Base-by-base conservation (phyloP, 495 filamentous ascomycete species). In the Elasticomyces elasticus region DNA sequence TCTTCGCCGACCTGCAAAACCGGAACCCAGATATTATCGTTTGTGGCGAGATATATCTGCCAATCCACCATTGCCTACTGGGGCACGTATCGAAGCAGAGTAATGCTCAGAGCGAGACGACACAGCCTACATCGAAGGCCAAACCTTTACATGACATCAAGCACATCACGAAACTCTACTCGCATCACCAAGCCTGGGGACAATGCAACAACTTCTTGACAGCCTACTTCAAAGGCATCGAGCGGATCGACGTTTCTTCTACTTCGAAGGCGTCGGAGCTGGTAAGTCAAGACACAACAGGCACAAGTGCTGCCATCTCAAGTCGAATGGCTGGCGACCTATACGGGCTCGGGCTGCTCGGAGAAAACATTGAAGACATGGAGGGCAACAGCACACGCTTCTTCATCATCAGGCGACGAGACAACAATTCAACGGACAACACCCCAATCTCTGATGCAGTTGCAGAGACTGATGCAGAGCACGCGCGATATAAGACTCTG, bases 141-240 rank as follows among this genome's bases (percentile, higher is more conserved):
- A 59, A 59, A 47, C 74, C 75, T 27, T 51, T 72, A 17, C 54
- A 58, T 23, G 54, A 60, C 44, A 58, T 86, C 15, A 45, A 52
- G 11, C 73, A 82, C 55, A 66, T 98, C 43, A 55, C 52, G 41
- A 63, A 63, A 37, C 44, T 72, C 1, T 94, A 94, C 69, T 90
- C 86, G 23, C 92, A 98, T 67, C 87, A 89, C 15, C 92, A 97
- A 70, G 92, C 87, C 27, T 92, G 89, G 74, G 91, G 89, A 4
- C 92, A 98, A 71, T 95, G 89, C 63, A 79, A 80, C n/a, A 55
- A 42, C n/a, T 94, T 94, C 62, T 70, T 95, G 5, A 71, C 73
- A 6, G 62, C 71, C 42, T 70, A 82, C 60, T 77, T 92, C 49
- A 81, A 81, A 52, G 78, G 78, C 23, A 72, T 85, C 7, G 87